A percentile compares a stretch with the other conserved stretches of the same genome.
phyloP scores from a whole-genome alignment of 148 eudicot species.

The Camellia sinensis region DNA sequence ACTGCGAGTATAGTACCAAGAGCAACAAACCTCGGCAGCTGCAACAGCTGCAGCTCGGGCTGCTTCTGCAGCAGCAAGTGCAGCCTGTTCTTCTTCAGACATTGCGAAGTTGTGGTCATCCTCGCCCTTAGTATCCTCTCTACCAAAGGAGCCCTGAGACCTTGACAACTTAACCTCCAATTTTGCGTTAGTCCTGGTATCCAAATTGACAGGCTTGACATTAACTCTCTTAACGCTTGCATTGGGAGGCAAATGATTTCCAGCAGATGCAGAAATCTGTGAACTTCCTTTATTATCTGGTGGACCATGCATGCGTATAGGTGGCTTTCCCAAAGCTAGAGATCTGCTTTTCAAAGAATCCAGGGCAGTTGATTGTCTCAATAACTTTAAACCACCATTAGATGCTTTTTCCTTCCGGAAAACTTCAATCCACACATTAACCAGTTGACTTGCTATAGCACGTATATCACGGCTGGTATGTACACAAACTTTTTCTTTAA shows the following conservation, averaged over 20 bases:
- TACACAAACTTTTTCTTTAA: conserved; percentile 96
- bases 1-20: not conserved
- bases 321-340: conserved; percentile 52
- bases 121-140: conserved; percentile 39
- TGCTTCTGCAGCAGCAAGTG: conserved; percentile 89
- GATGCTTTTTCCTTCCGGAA: conserved; percentile 95
- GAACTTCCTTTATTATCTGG: conserved; percentile 40
- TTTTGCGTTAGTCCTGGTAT: conserved; percentile 37
- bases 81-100: conserved; percentile 87
- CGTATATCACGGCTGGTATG: conserved; percentile 99
- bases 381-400: conserved; percentile 59
- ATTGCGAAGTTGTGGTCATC: conserved; percentile 39
- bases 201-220: conserved; percentile 47
- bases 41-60: conserved; percentile 87
- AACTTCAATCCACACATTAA: conserved; percentile 89
- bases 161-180: conserved; percentile 35
- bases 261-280: conserved; percentile 30
- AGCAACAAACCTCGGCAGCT: conserved; percentile 80
- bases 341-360: conserved; percentile 61
- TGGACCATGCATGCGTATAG: conserved; percentile 42
- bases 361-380: conserved; percentile 50
- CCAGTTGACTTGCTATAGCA: conserved; percentile 93
- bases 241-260: conserved; percentile 25
- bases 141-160: conserved; percentile 44
- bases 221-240: conserved; percentile 43